Base-by-base conservation (phyloP, 2,329 filamentous ascomycete species). In the Xylariaceae sp. region DNA sequence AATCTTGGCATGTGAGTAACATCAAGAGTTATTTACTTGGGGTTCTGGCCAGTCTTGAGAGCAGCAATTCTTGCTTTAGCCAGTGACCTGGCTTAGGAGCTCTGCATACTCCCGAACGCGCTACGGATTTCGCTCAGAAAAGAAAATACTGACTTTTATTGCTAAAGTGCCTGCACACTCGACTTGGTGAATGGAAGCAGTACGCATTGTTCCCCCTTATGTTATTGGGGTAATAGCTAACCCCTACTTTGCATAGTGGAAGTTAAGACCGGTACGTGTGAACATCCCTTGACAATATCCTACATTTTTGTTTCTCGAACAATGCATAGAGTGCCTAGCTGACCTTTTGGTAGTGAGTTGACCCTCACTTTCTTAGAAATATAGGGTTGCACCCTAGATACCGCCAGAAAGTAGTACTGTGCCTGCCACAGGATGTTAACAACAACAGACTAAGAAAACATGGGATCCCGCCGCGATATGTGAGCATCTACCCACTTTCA, bases 101-200 rank as follows among this genome's bases (percentile, higher is more conserved):
- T 24, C 34, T 16, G 16, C 7, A 19, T 53, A 6, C 34, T 47
- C 23, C 16, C 8, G 23, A 16, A 19, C 12, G 3, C 2, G 8
- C 26, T 23, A 24, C 12, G 19, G n/a, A n/a, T n/a, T 31, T 34
- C 9, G 12, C n/a, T n/a, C 24, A 3, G 14, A 24, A 3, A 12
- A 19, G 14, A 36, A 41, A 44, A 21, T 40, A 26, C 56, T 62
- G 7, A 62, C 53, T 43, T 8, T 43, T 3, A 31, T 31, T 24
- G 2, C 7, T 16, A 5, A 49, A 61, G 59, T 43, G 91, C 90
- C 39, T 97, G 94, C 72, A 93, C 90, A 7, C 86, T 99, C 23
- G 94, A 99, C 79, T 82, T 99, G 73, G 90, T 98, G 4, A 93
- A 98, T 74, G 95, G 95, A 71, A 60, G 59, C 52, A 61, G 59